A percentile compares a stretch with the other conserved stretches of the same genome.
Evolutionary conservation across 1,284 basidiomycete species (phyloP).

Genomic region (Paramarasmius palmivorus): DNA sequence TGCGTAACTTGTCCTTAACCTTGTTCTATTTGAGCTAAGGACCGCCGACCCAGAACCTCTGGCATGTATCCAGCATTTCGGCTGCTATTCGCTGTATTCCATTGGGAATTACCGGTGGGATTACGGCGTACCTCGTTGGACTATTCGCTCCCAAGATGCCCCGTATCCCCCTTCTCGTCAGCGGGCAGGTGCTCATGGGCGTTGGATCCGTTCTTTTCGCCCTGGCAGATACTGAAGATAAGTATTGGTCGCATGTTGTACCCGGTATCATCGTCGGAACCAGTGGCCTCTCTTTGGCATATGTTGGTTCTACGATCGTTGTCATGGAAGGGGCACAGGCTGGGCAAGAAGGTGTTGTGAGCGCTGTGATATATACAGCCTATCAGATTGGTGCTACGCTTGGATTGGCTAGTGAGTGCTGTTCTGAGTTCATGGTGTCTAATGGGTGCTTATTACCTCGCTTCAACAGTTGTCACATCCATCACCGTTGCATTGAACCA

Average conservation of each 20-base stretch:
- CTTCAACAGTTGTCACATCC: constrained; percentile 15
- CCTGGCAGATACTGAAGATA: constrained; percentile 14
- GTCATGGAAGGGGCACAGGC: constrained; percentile 18
- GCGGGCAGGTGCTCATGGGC: constrained; percentile 18
- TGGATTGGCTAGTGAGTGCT: constrained; percentile 17
- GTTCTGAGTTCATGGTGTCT: too few species aligned
- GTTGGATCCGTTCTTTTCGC: constrained; percentile 18
- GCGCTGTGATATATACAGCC: constrained; percentile 20
- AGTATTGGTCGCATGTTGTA: constrained; percentile 20
- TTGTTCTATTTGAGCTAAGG: too few species aligned
- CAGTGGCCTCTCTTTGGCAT: constrained; percentile 13
- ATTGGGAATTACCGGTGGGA: constrained; percentile 14
- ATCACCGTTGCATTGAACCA: constrained; percentile 16
- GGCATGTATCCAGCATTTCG: constrained; percentile 13
- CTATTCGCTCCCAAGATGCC: constrained; percentile 15
- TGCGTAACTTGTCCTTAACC: neutral
- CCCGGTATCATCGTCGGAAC: constrained; percentile 19
- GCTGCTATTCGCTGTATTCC: constrained; percentile 18
- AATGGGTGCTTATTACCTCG: too few species aligned
- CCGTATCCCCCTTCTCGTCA: constrained; percentile 13
- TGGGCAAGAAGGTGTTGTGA: constrained; percentile 20
- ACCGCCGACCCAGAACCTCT: constrained; percentile 12
- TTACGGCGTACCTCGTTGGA: constrained; percentile 14
- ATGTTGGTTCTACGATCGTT: constrained; percentile 17
- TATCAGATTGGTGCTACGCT: constrained; percentile 20